Evolutionary conservation across 75 land plant species (phyloP), one percentile per base, ranked within the genome.

Genomic region (Adiantum capillusveneris): DNA sequence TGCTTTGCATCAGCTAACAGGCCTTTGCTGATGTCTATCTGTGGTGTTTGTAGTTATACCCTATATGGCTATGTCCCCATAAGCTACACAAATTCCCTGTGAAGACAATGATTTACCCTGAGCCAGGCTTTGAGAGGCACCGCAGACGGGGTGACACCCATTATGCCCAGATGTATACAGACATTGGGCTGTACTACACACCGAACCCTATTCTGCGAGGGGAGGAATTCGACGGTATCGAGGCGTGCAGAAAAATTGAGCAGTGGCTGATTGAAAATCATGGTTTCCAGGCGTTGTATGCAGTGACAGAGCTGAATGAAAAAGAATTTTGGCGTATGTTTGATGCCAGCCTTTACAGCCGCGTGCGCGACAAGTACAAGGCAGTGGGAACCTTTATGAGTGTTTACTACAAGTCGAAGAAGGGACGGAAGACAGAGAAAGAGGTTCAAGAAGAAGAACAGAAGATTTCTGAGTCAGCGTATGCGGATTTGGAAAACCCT

Each of bases 311-410:
- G 67, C 74, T 93, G 49, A 76, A 25, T 62, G 98, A 93, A 77
- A 88, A 80, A 63, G 76, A 75, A 19, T 93, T 93, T 73, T 93
- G 98, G 98, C 72, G 87, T 28, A 93, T 93, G 98, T 93, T 93
- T 57, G 98, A 93, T 75, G 80, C 71, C 9, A 53, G 65, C 7
- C 83, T 80, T 28, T 93, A 93, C 60, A 90, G 89, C 56, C 46
- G 57, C 0, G 83, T 84, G 79, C 69, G 98, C 34, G 85, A 55
- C 57, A 93, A 93, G 65, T 89, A 93, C 67, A 79, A 73, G 34
- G 98, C 98, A 31, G 81, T 93, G 37, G 98, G 98, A 6, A 89
- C 87, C 24, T 93, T 93, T 79, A 93, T 93, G 98, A 83, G 87
- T 44, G 90, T 93, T 37, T 93, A 93, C 65, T 93, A 93, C 81